Base-by-base conservation (phyloP, 2,329 filamentous ascomycete genomes). In the Onygenales sp. region DNA sequence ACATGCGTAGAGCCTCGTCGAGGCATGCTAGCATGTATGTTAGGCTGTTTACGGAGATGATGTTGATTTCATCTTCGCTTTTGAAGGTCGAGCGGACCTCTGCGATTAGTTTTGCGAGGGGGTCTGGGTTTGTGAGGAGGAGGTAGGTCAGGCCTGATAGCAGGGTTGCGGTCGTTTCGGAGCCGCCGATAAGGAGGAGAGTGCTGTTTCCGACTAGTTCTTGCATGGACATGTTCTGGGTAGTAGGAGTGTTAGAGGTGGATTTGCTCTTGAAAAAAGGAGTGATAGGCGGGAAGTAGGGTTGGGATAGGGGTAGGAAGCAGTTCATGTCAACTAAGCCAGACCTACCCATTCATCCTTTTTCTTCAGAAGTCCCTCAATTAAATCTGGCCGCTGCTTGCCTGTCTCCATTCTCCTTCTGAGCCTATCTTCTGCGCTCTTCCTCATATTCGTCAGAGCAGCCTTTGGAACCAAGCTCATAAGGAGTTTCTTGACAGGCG, bases 91-190 rank as follows among this genome's bases (percentile, higher is more conserved):
- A 58, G 0, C 73, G 71, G 0, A 78, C 63, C 60, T 78, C 76
- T 0, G 64, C 13, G 1, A 58, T 60, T 8, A 76, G 43, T 36
- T 60, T 70, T 56, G 62, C 45, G 6, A 70, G 56, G 1, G 55
- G 57, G 0, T 59, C 49, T 0, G 69, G 69, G 41, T 71, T 67
- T 4, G 45, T 55, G 21, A 74, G 59, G 0, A 80, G 62, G 0
- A 72, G 63, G 51, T 69, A 77, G 0, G 72, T 74, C 0, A 65
- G 61, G 1, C 74, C 75, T 0, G 66, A 61, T 2, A 78, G 61
- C 2, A 69, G 60, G 0, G 74, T 74, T 0, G 75, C 74, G 0
- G 74, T 77, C 0, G 75, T 78, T 59, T 80, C 77, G 2, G 66
- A 70, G 0, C 75, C 75, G 0, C 71, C 75, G 2, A 68, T 53